Conservation (phyloP, 768 basidiomycete species). For the Tremella yokohamensis region DNA sequence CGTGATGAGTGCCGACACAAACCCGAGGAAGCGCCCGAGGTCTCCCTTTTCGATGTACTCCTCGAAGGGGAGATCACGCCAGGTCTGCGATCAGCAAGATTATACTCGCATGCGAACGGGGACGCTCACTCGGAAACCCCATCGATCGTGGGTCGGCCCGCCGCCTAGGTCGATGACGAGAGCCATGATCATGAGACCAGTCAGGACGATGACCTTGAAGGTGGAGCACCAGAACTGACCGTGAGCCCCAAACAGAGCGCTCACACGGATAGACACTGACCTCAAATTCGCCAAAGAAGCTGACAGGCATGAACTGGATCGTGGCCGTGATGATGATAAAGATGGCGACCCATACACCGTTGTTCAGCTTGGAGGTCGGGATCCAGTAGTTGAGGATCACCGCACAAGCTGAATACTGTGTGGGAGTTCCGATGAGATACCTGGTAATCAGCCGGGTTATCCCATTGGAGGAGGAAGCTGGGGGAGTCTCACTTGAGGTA, state of each 20-base stretch:
- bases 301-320: constrained; percentile 18
- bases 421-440: constrained; percentile 13
- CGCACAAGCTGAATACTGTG: constrained; percentile 17
- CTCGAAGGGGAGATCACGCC: constrained; percentile 17
- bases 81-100: constrained; percentile 9
- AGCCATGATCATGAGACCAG: constrained; percentile 45
- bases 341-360: constrained; percentile 29
- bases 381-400: constrained; percentile 30
- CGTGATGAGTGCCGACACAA: constrained; percentile 24
- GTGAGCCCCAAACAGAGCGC: constrained; percentile 9
- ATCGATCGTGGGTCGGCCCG: constrained; percentile 23
- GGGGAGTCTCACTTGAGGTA: neutral
- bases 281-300: constrained; percentile 15
- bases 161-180: constrained; percentile 33
- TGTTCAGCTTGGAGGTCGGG: constrained; percentile 15
- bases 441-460: constrained; percentile 54
- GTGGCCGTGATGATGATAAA: constrained; percentile 19
- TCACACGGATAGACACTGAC: neutral
- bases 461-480: constrained; percentile 54
- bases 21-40: constrained; percentile 29
- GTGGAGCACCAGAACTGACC: constrained; percentile 17
- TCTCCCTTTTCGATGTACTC: constrained; percentile 16
- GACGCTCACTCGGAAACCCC: constrained; percentile 21
- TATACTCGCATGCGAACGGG: neutral
- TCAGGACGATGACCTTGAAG: constrained; percentile 22